Evolutionary conservation across 441 rosid species (phyloP), one percentile per base, ranked within the genome.

Genomic region (Pelargonium fulgidum): DNA sequence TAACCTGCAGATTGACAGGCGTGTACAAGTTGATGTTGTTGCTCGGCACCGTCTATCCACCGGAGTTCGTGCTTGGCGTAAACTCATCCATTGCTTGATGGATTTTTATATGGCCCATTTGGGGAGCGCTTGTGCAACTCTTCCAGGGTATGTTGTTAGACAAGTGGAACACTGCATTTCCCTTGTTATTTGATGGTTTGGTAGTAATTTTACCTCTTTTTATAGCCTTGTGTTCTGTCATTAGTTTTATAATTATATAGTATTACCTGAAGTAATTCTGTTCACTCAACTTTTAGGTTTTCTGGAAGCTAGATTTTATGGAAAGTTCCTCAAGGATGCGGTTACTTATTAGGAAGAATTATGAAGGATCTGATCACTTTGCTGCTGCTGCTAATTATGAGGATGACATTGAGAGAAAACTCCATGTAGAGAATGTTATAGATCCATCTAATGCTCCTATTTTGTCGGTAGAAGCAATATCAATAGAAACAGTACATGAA

Each of bases 271-370:
- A 48, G n/a, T 48, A 14, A 48, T 48, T 48, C 16, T 48, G 6
- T 48, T 48, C 14, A 12, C 62, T 69, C 13, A 62, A 70, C 76
- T 56, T 82, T 71, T 79, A 95, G 99, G 73, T 92, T 75, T 95
- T 89, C 81, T 95, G 98, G 97, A 91, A 95, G 92, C 87, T 91
- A 70, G 99, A 95, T 81, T 84, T 89, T 69, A 86, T 87, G 93
- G 99, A 95, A 83, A 93, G 84, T 83, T 89, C 96, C 76, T 89
- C 96, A 36, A 87, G 99, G 86, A 95, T 95, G 99, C 87, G 99
- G 79, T 83, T 71, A 72, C 88, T 86, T 77, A 79, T 95, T 83
- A 89, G 91, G 84, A 88, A 92, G 85, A 81, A 89, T 68, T 92
- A 95, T 78, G 69, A 68, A 61, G 98, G 98, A 71, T 85, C 86